phyloP scores from a whole-genome alignment of 2,329 filamentous ascomycete genomes.

The Cytospora paraplurivora region DNA sequence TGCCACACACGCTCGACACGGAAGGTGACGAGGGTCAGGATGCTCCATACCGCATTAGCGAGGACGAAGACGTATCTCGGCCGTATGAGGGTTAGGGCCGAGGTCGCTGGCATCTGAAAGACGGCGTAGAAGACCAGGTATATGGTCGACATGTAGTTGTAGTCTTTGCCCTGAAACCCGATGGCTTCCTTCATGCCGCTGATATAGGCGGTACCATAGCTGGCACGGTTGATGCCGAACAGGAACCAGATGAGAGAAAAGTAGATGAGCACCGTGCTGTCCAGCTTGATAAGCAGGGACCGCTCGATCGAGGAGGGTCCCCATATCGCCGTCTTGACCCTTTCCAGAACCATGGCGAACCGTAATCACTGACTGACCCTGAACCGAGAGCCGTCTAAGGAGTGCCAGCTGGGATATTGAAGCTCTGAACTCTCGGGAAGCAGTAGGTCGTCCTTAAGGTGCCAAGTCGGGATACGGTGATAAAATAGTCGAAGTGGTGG shows the following conservation, averaged over 20 bases:
- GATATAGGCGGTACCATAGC: slow-evolving; percentile 47
- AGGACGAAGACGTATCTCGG: slow-evolving; percentile 46
- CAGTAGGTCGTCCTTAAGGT: background rate
- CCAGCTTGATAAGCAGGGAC: slow-evolving; percentile 42
- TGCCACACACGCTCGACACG: slow-evolving; percentile 46
- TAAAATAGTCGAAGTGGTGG: slow-evolving; percentile 4
- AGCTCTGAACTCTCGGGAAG: background rate
- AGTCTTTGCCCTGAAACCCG: slow-evolving; percentile 42
- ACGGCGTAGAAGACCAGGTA: slow-evolving; percentile 46
- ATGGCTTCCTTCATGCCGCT: slow-evolving; percentile 45
- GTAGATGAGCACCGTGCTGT: slow-evolving; percentile 46
- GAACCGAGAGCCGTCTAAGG: background rate
- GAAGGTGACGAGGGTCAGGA: slow-evolving; percentile 47
- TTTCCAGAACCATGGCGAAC: slow-evolving; percentile 12
- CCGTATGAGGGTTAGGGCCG: slow-evolving; percentile 34
- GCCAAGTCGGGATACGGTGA: background rate
- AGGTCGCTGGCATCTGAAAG: slow-evolving; percentile 47
- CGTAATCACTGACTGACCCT: background rate
- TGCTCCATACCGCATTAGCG: slow-evolving; percentile 47
- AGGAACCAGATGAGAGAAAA: slow-evolving; percentile 52
- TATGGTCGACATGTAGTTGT: slow-evolving; percentile 42
- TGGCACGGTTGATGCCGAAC: slow-evolving; percentile 48
- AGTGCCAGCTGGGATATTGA: background rate
- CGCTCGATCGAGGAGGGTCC: slow-evolving; percentile 31
- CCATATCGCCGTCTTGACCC: slow-evolving; percentile 20